phyloP scores from a whole-genome alignment of 192 early-diverging fungal species.

The Chytriomyces sp. region DNA sequence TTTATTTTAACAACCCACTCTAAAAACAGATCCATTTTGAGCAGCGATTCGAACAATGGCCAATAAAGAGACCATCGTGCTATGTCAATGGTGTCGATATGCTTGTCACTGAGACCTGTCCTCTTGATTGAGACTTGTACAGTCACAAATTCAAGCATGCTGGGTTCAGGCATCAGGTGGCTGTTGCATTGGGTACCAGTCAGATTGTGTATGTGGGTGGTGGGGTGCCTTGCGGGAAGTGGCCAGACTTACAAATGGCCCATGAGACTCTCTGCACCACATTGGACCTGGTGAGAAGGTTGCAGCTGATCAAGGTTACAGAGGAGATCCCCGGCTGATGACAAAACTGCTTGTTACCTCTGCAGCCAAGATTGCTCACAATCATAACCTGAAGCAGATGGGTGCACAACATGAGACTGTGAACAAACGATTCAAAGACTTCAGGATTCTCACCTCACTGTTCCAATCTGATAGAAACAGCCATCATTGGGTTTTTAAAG shows the following conservation, averaged over 20 bases:
- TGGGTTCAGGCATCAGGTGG: not conserved
- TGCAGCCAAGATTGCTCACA: too few species aligned
- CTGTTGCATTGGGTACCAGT: not conserved
- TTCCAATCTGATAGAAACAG: not conserved
- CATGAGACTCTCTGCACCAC: not conserved
- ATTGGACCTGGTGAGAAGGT: too few species aligned
- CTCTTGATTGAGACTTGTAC: not conserved
- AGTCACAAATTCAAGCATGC: conserved; percentile 14
- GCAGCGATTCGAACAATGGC: too few species aligned
- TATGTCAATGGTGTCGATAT: conserved; percentile 20
- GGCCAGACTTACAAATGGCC: not conserved
- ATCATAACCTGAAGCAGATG: conserved; percentile 8
- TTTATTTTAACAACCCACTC: too few species aligned
- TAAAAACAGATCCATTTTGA: too few species aligned
- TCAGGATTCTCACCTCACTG: not conserved
- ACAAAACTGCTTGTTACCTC: too few species aligned
- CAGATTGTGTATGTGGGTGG: conserved; percentile 1
- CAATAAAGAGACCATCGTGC: not conserved
- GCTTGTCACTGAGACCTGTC: not conserved
- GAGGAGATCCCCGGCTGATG: too few species aligned
- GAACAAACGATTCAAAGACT: conserved; percentile 10
- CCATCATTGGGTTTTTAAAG: not conserved
- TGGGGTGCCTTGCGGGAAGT: not conserved
- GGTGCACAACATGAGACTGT: not conserved
- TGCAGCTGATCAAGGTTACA: too few species aligned